Evolutionary conservation across 805 yeast species (phyloP).

Genomic region (Komagataella phaffii): DNA sequence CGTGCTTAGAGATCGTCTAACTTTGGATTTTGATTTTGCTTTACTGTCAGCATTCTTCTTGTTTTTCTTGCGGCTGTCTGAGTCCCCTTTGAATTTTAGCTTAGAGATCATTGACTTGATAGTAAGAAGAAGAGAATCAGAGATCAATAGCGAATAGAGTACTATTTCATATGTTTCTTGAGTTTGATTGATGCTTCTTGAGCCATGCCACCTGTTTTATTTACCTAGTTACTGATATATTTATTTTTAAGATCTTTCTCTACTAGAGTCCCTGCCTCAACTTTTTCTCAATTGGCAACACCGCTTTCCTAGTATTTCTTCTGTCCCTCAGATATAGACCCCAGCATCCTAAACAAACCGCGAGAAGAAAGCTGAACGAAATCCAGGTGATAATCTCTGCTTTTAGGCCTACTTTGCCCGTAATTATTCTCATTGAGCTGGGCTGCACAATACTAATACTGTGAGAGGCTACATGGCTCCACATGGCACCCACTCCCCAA

Average conservation of each 20-base stretch:
- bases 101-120: slow-evolving; percentile 15
- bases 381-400: slow-evolving; percentile 53
- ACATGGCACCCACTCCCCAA: slow-evolving; percentile 58
- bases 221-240: neutral
- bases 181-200: no score
- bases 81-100: slow-evolving; percentile 18
- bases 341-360: slow-evolving; percentile 25
- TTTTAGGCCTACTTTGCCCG: slow-evolving; percentile 30
- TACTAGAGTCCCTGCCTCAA: neutral
- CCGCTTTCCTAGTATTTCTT: slow-evolving; percentile 2
- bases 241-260: neutral
- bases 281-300: neutral
- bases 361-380: slow-evolving; percentile 32
- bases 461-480: slow-evolving; percentile 45
- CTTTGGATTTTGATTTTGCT: neutral
- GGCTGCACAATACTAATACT: slow-evolving; percentile 27
- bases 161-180: no score
- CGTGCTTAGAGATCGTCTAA: neutral
- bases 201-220: no score
- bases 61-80: slow-evolving; percentile 3
- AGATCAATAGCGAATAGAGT: neutral
- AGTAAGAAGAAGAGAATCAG: neutral
- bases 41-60: slow-evolving; percentile 4
- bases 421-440: slow-evolving; percentile 36
- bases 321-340: slow-evolving; percentile 21